Conservation (phyloP, 352 stramenopile species). For the Albugo laibachii region DNA sequence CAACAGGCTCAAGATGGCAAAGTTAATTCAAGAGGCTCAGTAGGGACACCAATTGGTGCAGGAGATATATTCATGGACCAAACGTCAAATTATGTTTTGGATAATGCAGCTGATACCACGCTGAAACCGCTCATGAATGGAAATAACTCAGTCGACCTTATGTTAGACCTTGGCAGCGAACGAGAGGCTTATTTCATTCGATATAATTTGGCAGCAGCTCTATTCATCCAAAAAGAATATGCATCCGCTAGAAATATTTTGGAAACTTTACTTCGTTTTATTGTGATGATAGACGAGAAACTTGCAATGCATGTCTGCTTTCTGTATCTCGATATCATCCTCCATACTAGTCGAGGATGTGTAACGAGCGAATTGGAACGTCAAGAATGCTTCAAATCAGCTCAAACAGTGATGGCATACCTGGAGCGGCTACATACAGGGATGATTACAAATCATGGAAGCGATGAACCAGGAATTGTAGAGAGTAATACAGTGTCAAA, state of each 20-base stretch:
- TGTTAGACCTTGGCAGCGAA: slow-evolving; percentile 13
- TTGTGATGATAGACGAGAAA: slow-evolving; percentile 80
- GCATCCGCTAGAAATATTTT: slow-evolving; percentile 65
- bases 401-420: slow-evolving; percentile 70
- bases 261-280: slow-evolving; percentile 73
- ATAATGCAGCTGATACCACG: not conserved
- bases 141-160: slow-evolving; percentile 5
- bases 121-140: slow-evolving; percentile 3
- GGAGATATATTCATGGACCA: slow-evolving; percentile 3
- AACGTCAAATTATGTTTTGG: slow-evolving; percentile 1
- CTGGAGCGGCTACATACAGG: slow-evolving; percentile 78
- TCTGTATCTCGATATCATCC: slow-evolving; percentile 81
- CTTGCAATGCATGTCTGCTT: slow-evolving; percentile 88
- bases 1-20: slow-evolving; percentile 1
- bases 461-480: not conserved
- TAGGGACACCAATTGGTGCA: slow-evolving; percentile 5
- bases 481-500: not conserved
- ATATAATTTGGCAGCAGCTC: slow-evolving; percentile 77
- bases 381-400: slow-evolving; percentile 55
- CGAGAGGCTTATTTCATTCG: slow-evolving; percentile 72
- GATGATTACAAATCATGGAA: slow-evolving; percentile 13
- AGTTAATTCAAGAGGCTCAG: not conserved
- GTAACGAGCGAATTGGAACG: slow-evolving; percentile 60
- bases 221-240: slow-evolving; percentile 84
- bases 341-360: slow-evolving; percentile 74